Conservation (phyloP, 306 rosid species). For the Medicago lupulina region DNA sequence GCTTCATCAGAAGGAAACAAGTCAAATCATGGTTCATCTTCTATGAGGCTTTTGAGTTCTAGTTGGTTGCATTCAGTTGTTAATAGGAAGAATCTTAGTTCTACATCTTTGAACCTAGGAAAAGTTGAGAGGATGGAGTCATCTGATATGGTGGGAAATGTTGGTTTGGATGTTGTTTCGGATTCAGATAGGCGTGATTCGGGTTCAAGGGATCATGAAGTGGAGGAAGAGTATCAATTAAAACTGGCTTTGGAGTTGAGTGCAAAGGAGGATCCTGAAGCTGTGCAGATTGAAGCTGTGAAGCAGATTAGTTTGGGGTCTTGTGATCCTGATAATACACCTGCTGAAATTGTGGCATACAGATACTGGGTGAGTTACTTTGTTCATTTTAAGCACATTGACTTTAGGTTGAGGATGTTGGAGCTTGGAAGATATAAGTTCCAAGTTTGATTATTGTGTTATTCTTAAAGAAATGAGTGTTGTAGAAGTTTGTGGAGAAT, state of each 20-base stretch:
- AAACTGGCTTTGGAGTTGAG: constrained; percentile 89
- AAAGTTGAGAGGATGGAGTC: constrained; percentile 63
- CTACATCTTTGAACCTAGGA: constrained; percentile 55
- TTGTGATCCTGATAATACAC: constrained; percentile 78
- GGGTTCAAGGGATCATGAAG: constrained; percentile 79
- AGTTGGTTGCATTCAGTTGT: constrained; percentile 78
- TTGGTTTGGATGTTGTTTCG: constrained; percentile 62
- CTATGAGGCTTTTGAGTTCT: constrained; percentile 57
- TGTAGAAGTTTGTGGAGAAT: constrained; percentile 20
- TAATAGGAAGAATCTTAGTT: constrained; percentile 59
- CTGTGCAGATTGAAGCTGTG: constrained; percentile 97
- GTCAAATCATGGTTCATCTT: constrained; percentile 55
- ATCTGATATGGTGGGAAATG: constrained; percentile 58
- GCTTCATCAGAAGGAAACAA: constrained; percentile 68
- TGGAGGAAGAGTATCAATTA: constrained; percentile 94
- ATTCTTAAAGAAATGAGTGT: constrained; percentile 38
- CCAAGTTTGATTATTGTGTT: constrained; percentile 32
- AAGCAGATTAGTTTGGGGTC: constrained; percentile 98
- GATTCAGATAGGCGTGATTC: constrained; percentile 71
- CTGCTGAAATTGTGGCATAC: constrained; percentile 90
- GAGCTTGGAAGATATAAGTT: constrained; percentile 26
- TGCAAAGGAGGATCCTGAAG: constrained; percentile 99
- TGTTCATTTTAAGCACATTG: constrained; percentile 43
- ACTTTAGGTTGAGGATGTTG: constrained; percentile 36
- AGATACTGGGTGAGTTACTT: constrained; percentile 87